Percentiles rank a stretch among this genome's conserved stretches.
phyloP scores from a whole-genome alignment of 768 basidiomycete species.

The Boletellus sp. region DNA sequence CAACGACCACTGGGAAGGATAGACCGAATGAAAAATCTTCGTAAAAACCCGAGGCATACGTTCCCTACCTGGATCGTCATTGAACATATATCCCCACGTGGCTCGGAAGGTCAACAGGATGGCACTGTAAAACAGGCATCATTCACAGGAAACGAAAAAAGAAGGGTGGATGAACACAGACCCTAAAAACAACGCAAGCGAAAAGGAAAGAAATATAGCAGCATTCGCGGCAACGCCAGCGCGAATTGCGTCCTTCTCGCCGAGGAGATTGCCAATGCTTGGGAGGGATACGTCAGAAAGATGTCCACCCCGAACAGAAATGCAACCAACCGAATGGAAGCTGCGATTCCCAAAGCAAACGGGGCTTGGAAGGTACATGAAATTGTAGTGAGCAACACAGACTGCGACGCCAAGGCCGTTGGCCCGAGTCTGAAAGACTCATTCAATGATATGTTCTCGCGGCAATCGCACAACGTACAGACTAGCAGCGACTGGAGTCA shows the following conservation, averaged over 20 bases:
- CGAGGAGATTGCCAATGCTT: slow-evolving; percentile 86
- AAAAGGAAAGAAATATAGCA: slow-evolving; percentile 60
- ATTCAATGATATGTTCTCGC: slow-evolving; percentile 7
- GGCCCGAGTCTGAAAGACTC: slow-evolving; percentile 63
- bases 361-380: slow-evolving; percentile 82
- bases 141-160: background rate
- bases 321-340: slow-evolving; percentile 68
- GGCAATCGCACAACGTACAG: slow-evolving; percentile 33
- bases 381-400: slow-evolving; percentile 71
- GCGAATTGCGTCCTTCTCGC: slow-evolving; percentile 68
- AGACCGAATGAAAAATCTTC: background rate
- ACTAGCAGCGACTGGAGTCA: slow-evolving; percentile 46
- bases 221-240: slow-evolving; percentile 68
- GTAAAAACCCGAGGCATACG: background rate
- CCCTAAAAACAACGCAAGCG: slow-evolving; percentile 61
- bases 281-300: background rate
- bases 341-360: slow-evolving; percentile 74
- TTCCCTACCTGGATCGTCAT: slow-evolving; percentile 51
- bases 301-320: background rate
- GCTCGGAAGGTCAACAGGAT: slow-evolving; percentile 59
- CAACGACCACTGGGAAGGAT: slow-evolving; percentile 14
- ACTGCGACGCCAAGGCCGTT: slow-evolving; percentile 80
- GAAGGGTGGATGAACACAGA: slow-evolving; percentile 19
- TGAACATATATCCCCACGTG: slow-evolving; percentile 76
- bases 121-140: slow-evolving; percentile 30